A percentile compares a stretch with the other conserved stretches of the same genome.
Evolutionary conservation across 371 early-diverging fungal genomes (phyloP).

Genomic region (Lichtheimia corymbifera): DNA sequence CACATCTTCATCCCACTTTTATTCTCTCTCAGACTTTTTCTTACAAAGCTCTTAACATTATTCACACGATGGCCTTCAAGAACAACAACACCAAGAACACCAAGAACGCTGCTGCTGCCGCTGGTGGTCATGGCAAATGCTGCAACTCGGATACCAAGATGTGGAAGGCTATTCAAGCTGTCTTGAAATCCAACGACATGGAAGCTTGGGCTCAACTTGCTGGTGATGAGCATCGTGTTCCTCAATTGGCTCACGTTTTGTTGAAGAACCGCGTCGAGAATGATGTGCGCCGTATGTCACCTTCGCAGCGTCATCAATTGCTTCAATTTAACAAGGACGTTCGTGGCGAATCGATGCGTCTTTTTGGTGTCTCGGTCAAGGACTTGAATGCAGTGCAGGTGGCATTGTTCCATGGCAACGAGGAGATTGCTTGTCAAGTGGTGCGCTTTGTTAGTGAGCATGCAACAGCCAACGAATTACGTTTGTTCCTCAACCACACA

Average conservation of each 20-base stretch:
- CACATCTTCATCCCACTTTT: conserved; percentile 4
- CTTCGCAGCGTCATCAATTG: conserved; percentile 24
- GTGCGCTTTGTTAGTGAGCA: conserved; percentile 12
- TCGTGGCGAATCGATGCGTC: conserved; percentile 3
- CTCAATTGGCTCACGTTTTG: conserved; percentile 14
- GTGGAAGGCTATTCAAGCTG: conserved; percentile 21
- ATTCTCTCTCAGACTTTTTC: background rate
- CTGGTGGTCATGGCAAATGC: conserved; percentile 13
- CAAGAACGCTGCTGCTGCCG: conserved; percentile 3
- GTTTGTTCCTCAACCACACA: conserved; percentile 60
- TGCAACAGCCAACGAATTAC: conserved; percentile 12
- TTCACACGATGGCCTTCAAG: no score
- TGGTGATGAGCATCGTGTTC: conserved; percentile 6
- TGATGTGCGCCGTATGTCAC: conserved; percentile 18
- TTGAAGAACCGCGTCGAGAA: conserved; percentile 12
- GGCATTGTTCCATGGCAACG: conserved; percentile 16
- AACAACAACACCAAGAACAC: no score
- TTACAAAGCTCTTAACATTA: no score
- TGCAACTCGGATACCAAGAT: conserved; percentile 21
- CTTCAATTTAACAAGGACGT: conserved; percentile 17
- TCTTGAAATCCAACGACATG: conserved; percentile 13
- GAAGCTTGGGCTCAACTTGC: conserved; percentile 11
- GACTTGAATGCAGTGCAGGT: conserved; percentile 25
- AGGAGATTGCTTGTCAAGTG: conserved; percentile 16
- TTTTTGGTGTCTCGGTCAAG: conserved; percentile 19